Evolutionary conservation across 2,329 filamentous ascomycete species (phyloP), one percentile per base, ranked within the genome.

Genomic region (Cucurbitaria berberidis): DNA sequence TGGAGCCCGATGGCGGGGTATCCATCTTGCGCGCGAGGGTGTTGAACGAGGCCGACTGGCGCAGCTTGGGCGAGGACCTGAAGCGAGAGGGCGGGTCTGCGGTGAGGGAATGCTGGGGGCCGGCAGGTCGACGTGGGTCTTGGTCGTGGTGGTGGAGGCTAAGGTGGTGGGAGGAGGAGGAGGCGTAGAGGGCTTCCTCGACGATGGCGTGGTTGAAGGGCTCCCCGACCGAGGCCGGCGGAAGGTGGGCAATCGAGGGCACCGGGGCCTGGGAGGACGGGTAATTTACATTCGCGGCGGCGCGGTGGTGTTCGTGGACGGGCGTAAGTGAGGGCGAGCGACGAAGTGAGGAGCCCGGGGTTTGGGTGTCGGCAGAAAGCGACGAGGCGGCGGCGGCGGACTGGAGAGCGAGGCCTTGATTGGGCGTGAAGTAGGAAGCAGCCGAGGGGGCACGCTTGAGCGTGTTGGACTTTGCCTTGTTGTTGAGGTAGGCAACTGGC

Each of bases 21-120:
- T 80, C 77, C 78, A 80, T 80, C 58, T 69, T 77, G 61, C 74
- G 70, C 59, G 74, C 74, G 60, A 76, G 71, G 36, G 74, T 72
- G 36, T 70, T 73, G 67, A 79, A 74, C 66, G 75, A 78, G 57
- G 75, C 73, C 48, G 74, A 74, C 64, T 78, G 70, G 56, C 73
- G 68, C 49, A 78, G 74, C 49, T 64, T 68, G 45, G 69, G 70
- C n/a, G n/a, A n/a, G 24, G 66, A 56, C 45, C 41, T 53, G 51
- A 59, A 59, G 35, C 56, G 54, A 44, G 62, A 44, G 43, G 49
- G 55, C 47, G 58, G 61, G 55, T 70, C 68, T 45, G 62, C 46
- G 21, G 68, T 71, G 39, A 65, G 55, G 19, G 70, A 55, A 66
- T 68, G 72, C 49, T 57, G 55, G 35, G 64, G 67, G 50, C 64